Evolutionary conservation across 768 basidiomycete genomes (phyloP), one percentile per base, ranked within the genome.

Genomic region (Suillus bovinus): DNA sequence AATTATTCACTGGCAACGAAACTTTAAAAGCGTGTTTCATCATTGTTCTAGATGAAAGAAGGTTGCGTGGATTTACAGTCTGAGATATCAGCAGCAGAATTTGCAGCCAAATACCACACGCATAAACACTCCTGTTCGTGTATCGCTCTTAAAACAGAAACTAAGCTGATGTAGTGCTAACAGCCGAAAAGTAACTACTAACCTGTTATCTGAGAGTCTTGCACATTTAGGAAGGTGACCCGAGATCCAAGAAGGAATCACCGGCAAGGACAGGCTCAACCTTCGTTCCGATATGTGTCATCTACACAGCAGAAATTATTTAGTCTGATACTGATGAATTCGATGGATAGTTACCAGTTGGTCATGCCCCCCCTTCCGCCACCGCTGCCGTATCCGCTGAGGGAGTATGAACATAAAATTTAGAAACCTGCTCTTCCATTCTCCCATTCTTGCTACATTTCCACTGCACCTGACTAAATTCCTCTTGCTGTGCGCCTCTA

Each of bases 251-350:
- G 20, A 85, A 84, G 0, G 93, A 93, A 56, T 82, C 78, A 1
- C 1, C 22, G 90, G 85, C 20, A 98, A 72, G 13, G 71, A 99
- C 96, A 0, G 96, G 96, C 2, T 96, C 81, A 61, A 99, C 87
- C 59, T 88, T 78, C 92, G 97, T 94, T 77, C 95, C 91, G 50
- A 98, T 70, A 70, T 95, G 90, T 72, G 96, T 91, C 93, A 97
- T 97, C 90, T 94, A 70, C 11, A 33, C 29, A n/a, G 42, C 17
- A 38, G 29, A 58, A 33, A 17, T 22, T 17, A 8, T 24, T 44
- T 31, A 29, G 33, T 34, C 54, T 2, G 11, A 49, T 14, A 27
- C 6, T 10, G 34, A 24, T 24, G 9, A 13, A 34, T 17, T 3
- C 20, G 38, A 53, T 13, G 17, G 4, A 16, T 9, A 38, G 61